Evolutionary conservation across 805 yeast species (phyloP).

Genomic region (Jamesozyma piceae): DNA sequence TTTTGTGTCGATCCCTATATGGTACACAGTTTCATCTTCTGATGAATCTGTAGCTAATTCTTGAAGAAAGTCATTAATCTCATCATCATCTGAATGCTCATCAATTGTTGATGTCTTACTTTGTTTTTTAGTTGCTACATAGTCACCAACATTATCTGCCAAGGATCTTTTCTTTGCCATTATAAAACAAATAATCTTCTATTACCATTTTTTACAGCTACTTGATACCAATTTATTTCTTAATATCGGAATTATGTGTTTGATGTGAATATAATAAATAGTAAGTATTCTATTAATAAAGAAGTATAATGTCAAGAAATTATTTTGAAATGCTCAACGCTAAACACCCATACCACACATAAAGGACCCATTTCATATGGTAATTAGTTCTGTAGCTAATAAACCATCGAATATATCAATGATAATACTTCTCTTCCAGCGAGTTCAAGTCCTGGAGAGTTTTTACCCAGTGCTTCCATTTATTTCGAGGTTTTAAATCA

Average conservation of each 20-base stretch:
- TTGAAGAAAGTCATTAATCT: neutral
- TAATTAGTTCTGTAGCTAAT: too few relatives aligned
- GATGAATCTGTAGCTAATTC: neutral
- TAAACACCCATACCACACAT: neutral
- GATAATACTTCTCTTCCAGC: neutral
- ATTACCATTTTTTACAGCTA: too few relatives aligned
- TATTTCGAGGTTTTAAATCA: conserved; percentile 42
- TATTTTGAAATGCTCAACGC: too few relatives aligned
- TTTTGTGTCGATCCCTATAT: neutral
- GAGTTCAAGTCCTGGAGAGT: conserved; percentile 13
- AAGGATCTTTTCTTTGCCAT: neutral
- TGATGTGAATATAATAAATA: too few relatives aligned
- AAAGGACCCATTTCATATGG: too few relatives aligned
- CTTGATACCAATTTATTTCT: too few relatives aligned
- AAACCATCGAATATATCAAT: neutral
- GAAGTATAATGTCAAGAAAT: too few relatives aligned
- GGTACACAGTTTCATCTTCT: neutral
- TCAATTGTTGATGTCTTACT: neutral
- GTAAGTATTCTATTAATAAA: too few relatives aligned
- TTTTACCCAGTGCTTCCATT: conserved; percentile 40
- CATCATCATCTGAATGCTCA: neutral
- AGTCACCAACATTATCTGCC: neutral
- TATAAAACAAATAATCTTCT: neutral
- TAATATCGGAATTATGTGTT: too few relatives aligned
- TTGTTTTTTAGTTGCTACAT: neutral